Percentiles rank a stretch among this genome's conserved stretches.
Conservation (phyloP, 2,329 filamentous ascomycete genomes). For the Pseudocercospora macadamiae region DNA sequence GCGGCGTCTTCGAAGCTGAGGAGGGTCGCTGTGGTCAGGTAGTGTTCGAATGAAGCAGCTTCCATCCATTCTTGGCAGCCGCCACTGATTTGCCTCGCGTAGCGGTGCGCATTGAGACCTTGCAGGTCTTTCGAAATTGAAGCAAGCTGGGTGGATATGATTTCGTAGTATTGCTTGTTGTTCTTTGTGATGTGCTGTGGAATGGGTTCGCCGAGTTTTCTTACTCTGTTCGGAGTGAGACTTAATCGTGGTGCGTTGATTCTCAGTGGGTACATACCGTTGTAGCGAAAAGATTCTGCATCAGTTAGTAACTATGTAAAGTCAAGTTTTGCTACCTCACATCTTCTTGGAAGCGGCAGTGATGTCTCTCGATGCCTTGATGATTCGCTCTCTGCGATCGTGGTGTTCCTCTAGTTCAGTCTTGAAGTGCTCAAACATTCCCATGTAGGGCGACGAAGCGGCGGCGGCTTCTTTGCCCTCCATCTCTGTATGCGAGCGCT, state of each 20-base stretch:
- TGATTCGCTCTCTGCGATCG: constrained; percentile 84
- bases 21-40: constrained; percentile 75
- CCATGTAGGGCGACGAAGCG: constrained; percentile 49
- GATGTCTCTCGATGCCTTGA: constrained; percentile 89
- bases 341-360: constrained; percentile 97
- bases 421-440: constrained; percentile 85
- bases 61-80: constrained; percentile 95
- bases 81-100: constrained; percentile 72
- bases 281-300: constrained; percentile 80
- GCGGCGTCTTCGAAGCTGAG: constrained; percentile 67
- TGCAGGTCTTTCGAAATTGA: constrained; percentile 73
- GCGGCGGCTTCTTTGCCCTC: constrained; percentile 13
- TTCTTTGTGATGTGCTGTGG: constrained; percentile 72
- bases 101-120: constrained; percentile 80
- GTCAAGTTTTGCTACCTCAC: constrained; percentile 52
- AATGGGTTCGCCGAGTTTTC: constrained; percentile 61
- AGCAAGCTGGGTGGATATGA: constrained; percentile 71
- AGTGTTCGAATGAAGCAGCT: constrained; percentile 84
- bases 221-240: constrained; percentile 57
- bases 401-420: constrained; percentile 92
- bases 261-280: constrained; percentile 53
- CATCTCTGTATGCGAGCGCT: constrained; percentile 30
- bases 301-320: constrained; percentile 24
- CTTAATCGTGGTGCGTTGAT: neutral
- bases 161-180: constrained; percentile 67